These are phyloP conservation scores for Hypoxylon subgilvum DNA, from an alignment of 495 filamentous ascomycete species.

Conservation along the genomic window DNA sequence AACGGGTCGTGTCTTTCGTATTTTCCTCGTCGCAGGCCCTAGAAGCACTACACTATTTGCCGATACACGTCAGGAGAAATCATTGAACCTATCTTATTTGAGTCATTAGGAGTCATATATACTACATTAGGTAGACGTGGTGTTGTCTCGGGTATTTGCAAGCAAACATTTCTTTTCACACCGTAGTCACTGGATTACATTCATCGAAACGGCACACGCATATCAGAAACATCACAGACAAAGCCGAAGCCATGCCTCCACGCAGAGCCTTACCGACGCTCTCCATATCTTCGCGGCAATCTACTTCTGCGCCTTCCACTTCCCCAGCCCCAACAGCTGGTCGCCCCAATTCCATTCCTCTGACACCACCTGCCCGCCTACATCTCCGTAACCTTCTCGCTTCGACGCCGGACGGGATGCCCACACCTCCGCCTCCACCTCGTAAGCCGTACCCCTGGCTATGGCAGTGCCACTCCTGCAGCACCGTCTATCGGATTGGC, in stretches of 20 bases:
- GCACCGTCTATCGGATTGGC: constrained; percentile 45
- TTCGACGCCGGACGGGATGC: constrained; percentile 29
- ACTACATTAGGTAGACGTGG: not conserved
- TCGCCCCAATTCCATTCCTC: constrained; percentile 3
- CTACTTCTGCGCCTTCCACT: not conserved
- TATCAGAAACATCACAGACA: not conserved
- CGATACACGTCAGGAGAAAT: not conserved
- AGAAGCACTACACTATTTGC: constrained; percentile 8
- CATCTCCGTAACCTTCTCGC: constrained; percentile 42
- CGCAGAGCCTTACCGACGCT: constrained; percentile 28
- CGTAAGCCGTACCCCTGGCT: constrained; percentile 46
- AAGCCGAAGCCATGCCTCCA: constrained; percentile 16
- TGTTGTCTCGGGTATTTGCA: not conserved
- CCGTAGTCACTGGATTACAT: constrained; percentile 8
- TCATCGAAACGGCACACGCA: constrained; percentile 6
- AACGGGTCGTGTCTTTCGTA: constrained; percentile 3
- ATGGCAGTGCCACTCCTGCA: constrained; percentile 55
- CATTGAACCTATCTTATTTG: not conserved
- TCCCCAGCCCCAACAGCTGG: not conserved
- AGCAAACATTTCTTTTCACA: constrained; percentile 11
- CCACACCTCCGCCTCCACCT: constrained; percentile 39
- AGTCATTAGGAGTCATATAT: constrained; percentile 9
- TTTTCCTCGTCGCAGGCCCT: constrained; percentile 1
- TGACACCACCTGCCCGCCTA: constrained; percentile 37
- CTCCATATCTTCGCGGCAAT: constrained; percentile 18